Base-by-base conservation (phyloP, 805 yeast genomes). In the Candida maesae region DNA sequence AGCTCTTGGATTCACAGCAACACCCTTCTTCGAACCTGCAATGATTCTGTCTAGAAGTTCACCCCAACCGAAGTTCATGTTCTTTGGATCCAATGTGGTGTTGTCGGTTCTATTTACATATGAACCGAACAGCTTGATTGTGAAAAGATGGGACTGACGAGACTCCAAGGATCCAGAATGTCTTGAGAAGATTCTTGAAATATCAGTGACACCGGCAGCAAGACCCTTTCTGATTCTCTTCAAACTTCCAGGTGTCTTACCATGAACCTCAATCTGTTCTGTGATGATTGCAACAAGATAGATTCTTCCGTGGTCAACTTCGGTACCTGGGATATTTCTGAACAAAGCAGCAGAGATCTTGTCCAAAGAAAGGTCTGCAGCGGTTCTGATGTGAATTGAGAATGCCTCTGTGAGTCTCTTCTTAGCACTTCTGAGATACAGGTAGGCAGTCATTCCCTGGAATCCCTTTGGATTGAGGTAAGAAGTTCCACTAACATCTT, bases 201-300 rank as follows among this genome's bases (percentile, higher is more conserved):
- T 81, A 63, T 88, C 95, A 28, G 87, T 76, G 13, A 84, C 93
- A 60, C 96, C 96, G 4, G 89, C 90, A 28, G 91, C 93, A 13
- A 88, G 76, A 42, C 95, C 95, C 55, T 81, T 80, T 55, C 85
- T 79, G 35, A 83, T 73, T 33, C 66, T 58, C 28, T 61, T 60
- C 16, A 76, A 41, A 23, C 45, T 47, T 14, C 42, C 39, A n/a
- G 45, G 47, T 25, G 51, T 39, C 32, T 41, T 45, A 3, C 66
- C 65, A 12, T 42, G 48, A 35, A 81, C 62, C 29, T 75, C 72
- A 36, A 85, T 71, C 35, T 76, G 79, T 59, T 88, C 95, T 6
- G 84, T 81, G 42, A 88, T 65, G 4, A 82, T 73, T 0, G 87
- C 91, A 28, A 83, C 95, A 49, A 88, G 68, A 53, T 81, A 88